A percentile compares a stretch with the other conserved stretches of the same genome.
Evolutionary conservation across 2,329 filamentous ascomycete genomes (phyloP).

Genomic region (Nannizziopsis barbatae): DNA sequence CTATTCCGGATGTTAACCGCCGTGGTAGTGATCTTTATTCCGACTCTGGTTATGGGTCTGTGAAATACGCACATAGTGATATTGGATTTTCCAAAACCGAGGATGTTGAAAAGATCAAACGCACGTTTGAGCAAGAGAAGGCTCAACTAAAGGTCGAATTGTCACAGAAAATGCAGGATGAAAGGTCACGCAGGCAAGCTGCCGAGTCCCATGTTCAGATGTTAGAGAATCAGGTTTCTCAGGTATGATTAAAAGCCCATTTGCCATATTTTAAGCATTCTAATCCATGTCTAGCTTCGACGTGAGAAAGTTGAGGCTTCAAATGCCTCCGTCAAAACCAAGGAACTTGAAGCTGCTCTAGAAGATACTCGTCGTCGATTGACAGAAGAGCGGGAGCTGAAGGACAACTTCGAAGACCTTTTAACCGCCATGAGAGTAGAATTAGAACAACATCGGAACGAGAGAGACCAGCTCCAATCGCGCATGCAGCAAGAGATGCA

Average conservation of each 20-base stretch:
- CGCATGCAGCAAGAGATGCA: constrained; percentile 79
- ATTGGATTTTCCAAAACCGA: constrained; percentile 44
- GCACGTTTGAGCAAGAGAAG: constrained; percentile 81
- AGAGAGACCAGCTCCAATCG: constrained; percentile 67
- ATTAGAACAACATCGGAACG: constrained; percentile 68
- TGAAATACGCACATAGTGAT: constrained; percentile 59
- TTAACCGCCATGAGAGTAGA: constrained; percentile 73
- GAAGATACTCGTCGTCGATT: constrained; percentile 75
- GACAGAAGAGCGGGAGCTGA: constrained; percentile 72
- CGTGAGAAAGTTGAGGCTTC: constrained; percentile 44
- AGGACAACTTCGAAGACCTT: constrained; percentile 88
- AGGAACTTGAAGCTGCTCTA: constrained; percentile 66
- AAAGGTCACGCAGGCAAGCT: constrained; percentile 60
- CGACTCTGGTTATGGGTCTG: constrained; percentile 80
- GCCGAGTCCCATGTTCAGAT: constrained; percentile 76
- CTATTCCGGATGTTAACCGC: constrained; percentile 48
- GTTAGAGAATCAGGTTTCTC: constrained; percentile 65
- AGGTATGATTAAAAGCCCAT: constrained; percentile 32
- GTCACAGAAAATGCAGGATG: constrained; percentile 76
- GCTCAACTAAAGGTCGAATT: constrained; percentile 76
- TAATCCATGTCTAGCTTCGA: constrained; percentile 27
- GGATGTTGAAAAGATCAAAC: constrained; percentile 71
- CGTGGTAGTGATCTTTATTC: constrained; percentile 97
- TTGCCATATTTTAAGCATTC: background rate
- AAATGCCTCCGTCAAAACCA: constrained; percentile 47